Evolutionary conservation across 23 red algal genomes (phyloP).

Genomic region (Chondrus crispus): DNA sequence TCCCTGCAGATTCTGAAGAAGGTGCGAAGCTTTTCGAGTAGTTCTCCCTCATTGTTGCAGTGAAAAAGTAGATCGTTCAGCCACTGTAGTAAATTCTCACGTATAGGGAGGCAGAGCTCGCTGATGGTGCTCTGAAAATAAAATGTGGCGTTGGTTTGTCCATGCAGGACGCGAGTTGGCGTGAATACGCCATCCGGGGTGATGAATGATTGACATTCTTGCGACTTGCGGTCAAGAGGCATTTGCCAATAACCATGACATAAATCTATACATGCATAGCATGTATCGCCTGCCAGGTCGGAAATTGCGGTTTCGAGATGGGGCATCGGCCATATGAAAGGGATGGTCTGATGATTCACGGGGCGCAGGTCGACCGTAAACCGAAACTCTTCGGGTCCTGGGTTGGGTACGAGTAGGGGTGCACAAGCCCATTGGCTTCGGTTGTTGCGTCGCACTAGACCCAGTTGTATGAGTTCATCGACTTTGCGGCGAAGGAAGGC

Average conservation of each 20-base stretch:
- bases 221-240: background rate
- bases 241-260: background rate
- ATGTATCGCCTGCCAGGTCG: background rate
- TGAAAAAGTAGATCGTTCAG: slow-evolving; percentile 6
- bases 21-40: background rate
- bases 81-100: background rate
- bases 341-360: slow-evolving; percentile 3
- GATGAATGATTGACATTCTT: background rate
- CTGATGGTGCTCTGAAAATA: background rate
- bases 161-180: background rate
- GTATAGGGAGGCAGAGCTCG: background rate
- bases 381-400: background rate
- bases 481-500: background rate
- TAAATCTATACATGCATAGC: background rate
- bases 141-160: background rate
- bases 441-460: background rate
- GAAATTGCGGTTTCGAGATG: background rate
- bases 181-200: background rate
- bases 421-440: background rate
- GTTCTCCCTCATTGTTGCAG: background rate
- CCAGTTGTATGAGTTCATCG: background rate
- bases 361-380: background rate
- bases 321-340: background rate
- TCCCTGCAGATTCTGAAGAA: background rate
- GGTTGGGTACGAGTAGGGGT: background rate